Evolutionary conservation across 495 filamentous ascomycete genomes (phyloP), one percentile per base, ranked within the genome.

Genomic region (Aspergillus hancockii): DNA sequence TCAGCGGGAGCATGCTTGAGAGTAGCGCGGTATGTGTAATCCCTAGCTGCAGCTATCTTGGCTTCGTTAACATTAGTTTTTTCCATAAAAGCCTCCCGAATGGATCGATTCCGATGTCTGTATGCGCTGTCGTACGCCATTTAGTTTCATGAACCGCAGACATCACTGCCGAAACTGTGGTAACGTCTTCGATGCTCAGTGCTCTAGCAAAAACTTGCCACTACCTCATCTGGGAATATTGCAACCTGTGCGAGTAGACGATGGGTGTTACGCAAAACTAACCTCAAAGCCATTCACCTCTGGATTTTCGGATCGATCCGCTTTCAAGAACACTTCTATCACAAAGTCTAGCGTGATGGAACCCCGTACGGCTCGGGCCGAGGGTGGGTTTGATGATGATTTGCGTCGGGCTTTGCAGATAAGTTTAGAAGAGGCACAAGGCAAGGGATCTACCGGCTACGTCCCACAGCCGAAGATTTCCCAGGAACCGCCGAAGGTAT

Each of bases 81-180:
- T 7, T 3, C 10, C 25, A 41, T 41, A 3, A 50, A 62, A 97
- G 93, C 94, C 94, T 4, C 94, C 94, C 4, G 94, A 98, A 71
- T 98, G 94, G 94, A 88, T 88, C 31, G 95, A 98, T 72, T 97
- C 93, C 1, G 94, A 98, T 65, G 94, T 98, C 23, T 98, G 94
- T 67, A 97, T 98, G 94, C 86, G 94, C 70, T 98, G 94, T 66
- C 85, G 94, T 58, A 97, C 93, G 22, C 71, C 92, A 7, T 98
- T 98, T 67, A 97, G 90, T 34, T 98, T 98, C 68, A 98, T 92
- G 58, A 98, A 98, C 70, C 85, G 94, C 66, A 98, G 97, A 65
- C 94, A 98, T 66, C 94, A 98, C 71, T 98, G 94, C 65, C 85
- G 94, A 46, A 98, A 98, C 67, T 98, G 94, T 66, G 94, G 94